phyloP scores from a whole-genome alignment of 768 basidiomycete genomes.

The Chalciporus chontae region DNA sequence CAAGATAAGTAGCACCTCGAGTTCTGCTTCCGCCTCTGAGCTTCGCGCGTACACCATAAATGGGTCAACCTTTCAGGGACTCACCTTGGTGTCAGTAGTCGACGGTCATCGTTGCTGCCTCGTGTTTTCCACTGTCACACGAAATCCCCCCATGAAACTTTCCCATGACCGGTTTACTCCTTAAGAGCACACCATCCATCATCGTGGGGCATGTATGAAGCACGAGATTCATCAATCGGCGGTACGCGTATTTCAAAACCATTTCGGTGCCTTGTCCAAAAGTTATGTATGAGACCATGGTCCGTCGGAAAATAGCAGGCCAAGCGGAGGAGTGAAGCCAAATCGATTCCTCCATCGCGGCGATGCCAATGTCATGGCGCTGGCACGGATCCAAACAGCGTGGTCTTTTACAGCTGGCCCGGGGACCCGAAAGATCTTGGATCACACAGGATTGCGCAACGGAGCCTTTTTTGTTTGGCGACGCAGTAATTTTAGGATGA shows the following conservation, averaged over 20 bases:
- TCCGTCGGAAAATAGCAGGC: too few relatives aligned
- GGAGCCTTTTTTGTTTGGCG: slow-evolving; percentile 14
- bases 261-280: slow-evolving; percentile 5
- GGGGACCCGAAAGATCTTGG: slow-evolving; percentile 13
- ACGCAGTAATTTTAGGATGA: slow-evolving; percentile 16
- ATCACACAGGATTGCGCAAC: slow-evolving; percentile 21
- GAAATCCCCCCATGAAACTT: slow-evolving; percentile 9
- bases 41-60: slow-evolving; percentile 2
- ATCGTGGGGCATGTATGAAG: slow-evolving; percentile 11
- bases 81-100: slow-evolving; percentile 8
- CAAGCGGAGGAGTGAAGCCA: background rate
- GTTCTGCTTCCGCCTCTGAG: slow-evolving; percentile 2
- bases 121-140: slow-evolving; percentile 26
- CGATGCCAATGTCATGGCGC: background rate
- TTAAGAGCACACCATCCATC: slow-evolving; percentile 11
- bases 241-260: slow-evolving; percentile 19
- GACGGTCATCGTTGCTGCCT: slow-evolving; percentile 18
- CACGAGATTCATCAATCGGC: slow-evolving; percentile 16
- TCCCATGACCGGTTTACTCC: slow-evolving; percentile 5
- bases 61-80: slow-evolving; percentile 3
- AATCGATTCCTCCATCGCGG: slow-evolving; percentile 3
- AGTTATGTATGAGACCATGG: background rate
- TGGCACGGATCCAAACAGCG: slow-evolving; percentile 14
- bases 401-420: slow-evolving; percentile 13
- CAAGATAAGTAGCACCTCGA: slow-evolving; percentile 7